A percentile compares a stretch with the other conserved stretches of the same genome.
These are phyloP conservation scores for Eucalyptus regnans DNA, from an alignment of 345 rosid species.

Conservation along the genomic window DNA sequence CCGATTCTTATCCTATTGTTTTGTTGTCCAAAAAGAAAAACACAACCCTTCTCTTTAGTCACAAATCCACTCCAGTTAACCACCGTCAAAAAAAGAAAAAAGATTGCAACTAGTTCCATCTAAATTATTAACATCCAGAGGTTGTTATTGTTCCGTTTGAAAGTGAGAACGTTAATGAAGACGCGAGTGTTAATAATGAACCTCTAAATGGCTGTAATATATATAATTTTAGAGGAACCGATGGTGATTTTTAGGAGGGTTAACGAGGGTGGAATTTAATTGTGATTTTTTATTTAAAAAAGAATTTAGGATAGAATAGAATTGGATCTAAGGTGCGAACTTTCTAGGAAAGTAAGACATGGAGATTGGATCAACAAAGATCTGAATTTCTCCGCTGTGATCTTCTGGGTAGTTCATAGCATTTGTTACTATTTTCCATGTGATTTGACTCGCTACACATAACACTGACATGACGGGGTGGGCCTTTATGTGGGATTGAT, in stretches of 20 bases:
- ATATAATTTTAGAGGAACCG: not conserved
- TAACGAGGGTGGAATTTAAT: not conserved
- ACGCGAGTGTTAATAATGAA: not conserved
- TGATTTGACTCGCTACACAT: not conserved
- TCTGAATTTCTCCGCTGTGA: accelerated
- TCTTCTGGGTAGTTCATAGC: not conserved
- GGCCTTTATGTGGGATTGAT: not conserved
- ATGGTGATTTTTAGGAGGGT: not conserved
- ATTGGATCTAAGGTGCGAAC: not conserved
- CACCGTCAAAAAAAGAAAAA: not conserved
- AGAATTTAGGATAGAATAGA: not conserved
- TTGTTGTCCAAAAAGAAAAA: not conserved
- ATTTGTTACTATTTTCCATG: not conserved
- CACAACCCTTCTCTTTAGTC: not conserved
- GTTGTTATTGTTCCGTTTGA: accelerated
- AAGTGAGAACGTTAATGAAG: not conserved
- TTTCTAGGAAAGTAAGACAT: not conserved
- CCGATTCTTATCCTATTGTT: not conserved
- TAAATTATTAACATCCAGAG: not conserved
- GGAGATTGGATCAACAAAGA: not conserved
- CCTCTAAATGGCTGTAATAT: not conserved
- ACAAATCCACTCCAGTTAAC: not conserved
- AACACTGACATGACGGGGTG: not conserved
- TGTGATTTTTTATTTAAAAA: not conserved
- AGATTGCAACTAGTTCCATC: not conserved